Base-by-base conservation (phyloP, 2,329 filamentous ascomycete genomes). In the Plectosphaerella plurivora region DNA sequence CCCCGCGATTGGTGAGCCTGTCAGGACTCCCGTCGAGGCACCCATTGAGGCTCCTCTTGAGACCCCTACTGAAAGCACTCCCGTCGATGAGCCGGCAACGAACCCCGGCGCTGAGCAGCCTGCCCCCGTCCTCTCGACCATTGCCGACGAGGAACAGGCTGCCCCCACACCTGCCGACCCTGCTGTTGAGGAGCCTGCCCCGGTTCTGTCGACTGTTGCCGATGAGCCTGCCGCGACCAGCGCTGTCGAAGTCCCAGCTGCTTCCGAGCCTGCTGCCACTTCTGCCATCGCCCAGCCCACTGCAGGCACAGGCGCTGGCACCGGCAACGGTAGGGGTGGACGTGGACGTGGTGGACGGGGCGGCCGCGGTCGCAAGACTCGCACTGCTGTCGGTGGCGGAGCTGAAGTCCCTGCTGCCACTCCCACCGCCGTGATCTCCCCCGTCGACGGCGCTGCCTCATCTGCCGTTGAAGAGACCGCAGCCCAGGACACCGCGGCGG, bases 251-350 rank as follows among this genome's bases (percentile, higher is more conserved):
- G 8, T 5, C 4, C 28, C 28, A 10, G 11, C 28, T 33, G 28
- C 28, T 3, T 22, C 28, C 11, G 8, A 33, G 28, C 28, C 28
- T 33, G 11, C 28, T 33, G 28, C 28, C 8, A 33, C 28, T 3
- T 5, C 28, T 33, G 28, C 28, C 28, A 8, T 12, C 11, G 28
- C 28, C 11, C 8, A 52, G 47, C 33, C 54, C 2, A 44, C 39
- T 20, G 48, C 44, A 5, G 53, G 52, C 24, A 51, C 49, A 49
- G 45, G 47, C 4, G 35, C 16, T 6, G 50, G 46, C n/a, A 51
- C 51, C 35, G 51, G 50, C 36, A 37, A 20, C 14, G 39, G 11
- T 15, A 47, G 42, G 18, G 51, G 50, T 9, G 22, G 12, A 10
- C 39, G 33, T 10, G 46, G 50, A 16, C n/a, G 41, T 9, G 16